Conservation (phyloP, 768 basidiomycete genomes). For the Podaxis sp. region DNA sequence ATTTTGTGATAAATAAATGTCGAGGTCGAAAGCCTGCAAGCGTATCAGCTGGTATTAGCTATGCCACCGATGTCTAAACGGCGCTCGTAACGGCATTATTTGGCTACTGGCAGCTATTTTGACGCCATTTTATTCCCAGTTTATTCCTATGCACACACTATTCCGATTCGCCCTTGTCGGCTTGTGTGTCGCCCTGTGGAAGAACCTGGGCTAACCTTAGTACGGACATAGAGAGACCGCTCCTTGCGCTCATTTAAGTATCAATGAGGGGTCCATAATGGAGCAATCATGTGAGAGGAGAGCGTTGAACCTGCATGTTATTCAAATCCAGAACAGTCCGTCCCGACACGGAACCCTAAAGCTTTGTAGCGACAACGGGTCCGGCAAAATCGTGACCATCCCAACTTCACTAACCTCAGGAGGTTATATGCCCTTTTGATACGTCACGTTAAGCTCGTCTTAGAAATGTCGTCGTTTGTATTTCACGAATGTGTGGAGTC, state of each 20-base stretch:
- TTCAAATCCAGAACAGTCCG: not conserved
- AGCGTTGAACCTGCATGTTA: not conserved
- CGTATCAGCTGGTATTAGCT: not conserved
- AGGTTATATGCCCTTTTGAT: not conserved
- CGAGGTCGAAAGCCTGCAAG: not conserved
- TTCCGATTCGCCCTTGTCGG: not conserved
- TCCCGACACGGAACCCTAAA: slow-evolving; percentile 2
- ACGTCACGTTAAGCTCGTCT: too few relatives aligned
- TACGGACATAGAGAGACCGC: not conserved
- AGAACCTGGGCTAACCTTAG: not conserved
- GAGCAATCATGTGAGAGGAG: not conserved
- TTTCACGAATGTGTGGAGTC: not conserved
- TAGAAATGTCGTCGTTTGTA: not conserved
- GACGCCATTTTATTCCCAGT: too few relatives aligned
- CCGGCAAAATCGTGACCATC: not conserved
- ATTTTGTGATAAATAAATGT: not conserved
- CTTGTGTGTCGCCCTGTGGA: not conserved
- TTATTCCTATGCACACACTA: not conserved
- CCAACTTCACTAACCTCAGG: not conserved
- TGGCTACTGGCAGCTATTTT: not conserved
- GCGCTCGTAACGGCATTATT: not conserved
- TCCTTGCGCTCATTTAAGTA: not conserved
- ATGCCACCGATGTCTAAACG: not conserved
- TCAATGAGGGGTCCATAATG: not conserved
- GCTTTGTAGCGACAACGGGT: not conserved